Conservation (phyloP, 2,329 filamentous ascomycete genomes). For the Aspergillus sp. region DNA sequence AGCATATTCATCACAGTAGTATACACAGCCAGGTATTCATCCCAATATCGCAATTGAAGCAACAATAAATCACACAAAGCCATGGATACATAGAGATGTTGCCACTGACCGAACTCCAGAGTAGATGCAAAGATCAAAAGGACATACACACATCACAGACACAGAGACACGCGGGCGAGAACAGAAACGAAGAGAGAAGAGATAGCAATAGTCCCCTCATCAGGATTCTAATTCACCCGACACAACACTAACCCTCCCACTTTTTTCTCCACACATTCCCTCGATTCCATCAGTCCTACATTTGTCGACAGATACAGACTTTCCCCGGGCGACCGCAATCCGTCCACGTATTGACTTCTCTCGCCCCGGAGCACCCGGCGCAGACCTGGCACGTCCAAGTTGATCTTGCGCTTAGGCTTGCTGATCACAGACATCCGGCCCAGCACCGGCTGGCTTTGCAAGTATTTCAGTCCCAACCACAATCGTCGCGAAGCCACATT, state of each 20-base stretch:
- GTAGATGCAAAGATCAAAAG: constrained; percentile 25
- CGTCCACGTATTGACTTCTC: constrained; percentile 58
- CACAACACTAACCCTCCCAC: constrained; percentile 74
- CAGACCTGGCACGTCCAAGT: constrained; percentile 55
- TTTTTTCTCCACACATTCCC: constrained; percentile 73
- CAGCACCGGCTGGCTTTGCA: constrained; percentile 71
- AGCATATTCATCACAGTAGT: constrained; percentile 27
- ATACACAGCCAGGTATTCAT: constrained; percentile 30
- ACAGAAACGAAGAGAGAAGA: constrained; percentile 6
- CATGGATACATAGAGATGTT: constrained; percentile 21
- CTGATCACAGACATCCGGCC: constrained; percentile 57
- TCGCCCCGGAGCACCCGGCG: constrained; percentile 61
- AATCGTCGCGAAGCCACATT: constrained; percentile 69
- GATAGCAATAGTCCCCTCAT: constrained; percentile 6
- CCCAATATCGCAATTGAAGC: constrained; percentile 22
- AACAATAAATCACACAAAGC: constrained; percentile 6
- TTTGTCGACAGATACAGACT: constrained; percentile 73
- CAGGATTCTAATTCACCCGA: constrained; percentile 42
- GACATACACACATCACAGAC: constrained; percentile 2
- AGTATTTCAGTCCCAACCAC: constrained; percentile 89
- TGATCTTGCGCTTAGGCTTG: constrained; percentile 66
- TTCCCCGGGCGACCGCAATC: constrained; percentile 69
- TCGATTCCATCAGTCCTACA: constrained; percentile 66
- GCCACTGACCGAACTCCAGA: constrained; percentile 33
- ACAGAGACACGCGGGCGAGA: background rate